Evolutionary conservation across 2,329 filamentous ascomycete species (phyloP), one percentile per base, ranked within the genome.

Genomic region (Immersiporthe knoxdaviesiana): DNA sequence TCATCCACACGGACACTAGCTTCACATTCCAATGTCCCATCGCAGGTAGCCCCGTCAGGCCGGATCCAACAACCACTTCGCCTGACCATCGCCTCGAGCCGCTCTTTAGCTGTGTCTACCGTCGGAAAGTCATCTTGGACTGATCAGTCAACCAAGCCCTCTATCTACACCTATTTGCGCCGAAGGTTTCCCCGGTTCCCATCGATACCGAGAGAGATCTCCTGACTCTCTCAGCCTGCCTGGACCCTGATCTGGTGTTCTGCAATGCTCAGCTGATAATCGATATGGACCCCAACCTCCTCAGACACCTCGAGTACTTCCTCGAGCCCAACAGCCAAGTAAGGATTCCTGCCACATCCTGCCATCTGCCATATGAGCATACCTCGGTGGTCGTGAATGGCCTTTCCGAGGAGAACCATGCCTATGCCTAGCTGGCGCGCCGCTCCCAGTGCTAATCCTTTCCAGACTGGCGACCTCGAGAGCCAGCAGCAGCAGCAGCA

Each of bases 221-320:
- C 47, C 63, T 50, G 50, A 65, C 60, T 41, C 7, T 41, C 7
- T n/a, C 44, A 27, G 14, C 54, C 47, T 56, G 56, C 52, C 37
- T 21, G 50, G 54, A 32, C 65, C 54, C 47, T 68, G 37, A 59
- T 47, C 32, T 47, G n/a, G 12, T 58, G 61, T 69, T 63, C 61
- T 66, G 69, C 61, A 44, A 69, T 71, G 69, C 44, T 54, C 64
- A 63, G 54, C 39, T 39, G 65, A 62, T 67, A 62, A 67, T 30
- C 52, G 68, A 74, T 60, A 81, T 81, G 80, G 79, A 81, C 73
- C 74, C 76, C 32, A 77, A 80, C 65, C 74, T 80, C 18, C 74
- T 80, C 52, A 78, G 74, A 75, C 76, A 80, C 58, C 75, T 81
- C 70, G 79, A 79, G 73, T 81, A 79, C 74, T 81, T 81, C 74